Conservation (phyloP, 768 basidiomycete species). For the Trichaptum fuscoviolaceum region DNA sequence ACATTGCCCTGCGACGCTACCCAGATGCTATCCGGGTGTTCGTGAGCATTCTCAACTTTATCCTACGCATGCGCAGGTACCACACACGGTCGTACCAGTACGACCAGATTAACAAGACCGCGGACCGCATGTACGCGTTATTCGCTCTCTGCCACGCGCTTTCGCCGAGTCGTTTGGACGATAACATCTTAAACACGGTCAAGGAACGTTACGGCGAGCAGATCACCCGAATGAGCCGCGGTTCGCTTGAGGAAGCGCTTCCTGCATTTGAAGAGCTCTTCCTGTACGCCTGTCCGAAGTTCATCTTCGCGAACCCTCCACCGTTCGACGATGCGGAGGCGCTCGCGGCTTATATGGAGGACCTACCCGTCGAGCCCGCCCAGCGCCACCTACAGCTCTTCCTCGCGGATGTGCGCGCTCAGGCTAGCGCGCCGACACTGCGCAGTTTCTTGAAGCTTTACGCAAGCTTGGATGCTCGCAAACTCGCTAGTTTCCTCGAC, state of each 20-base stretch:
- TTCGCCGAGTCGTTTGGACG: conserved; percentile 88
- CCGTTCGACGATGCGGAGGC: conserved; percentile 79
- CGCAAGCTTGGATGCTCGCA: conserved; percentile 86
- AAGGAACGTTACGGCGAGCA: conserved; percentile 95
- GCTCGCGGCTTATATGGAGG: conserved; percentile 39
- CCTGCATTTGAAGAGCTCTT: conserved; percentile 89
- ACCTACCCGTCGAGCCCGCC: conserved; percentile 59
- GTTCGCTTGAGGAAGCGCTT: conserved; percentile 62
- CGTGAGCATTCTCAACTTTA: conserved; percentile 90
- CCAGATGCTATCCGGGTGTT: conserved; percentile 94
- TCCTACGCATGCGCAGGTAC: conserved; percentile 93
- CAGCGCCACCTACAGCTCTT: conserved; percentile 83
- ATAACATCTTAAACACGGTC: conserved; percentile 88
- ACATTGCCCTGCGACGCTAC: conserved; percentile 91
- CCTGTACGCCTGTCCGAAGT: conserved; percentile 92
- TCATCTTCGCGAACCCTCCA: conserved; percentile 91
- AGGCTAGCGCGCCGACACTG: conserved; percentile 75
- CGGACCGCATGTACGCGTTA: conserved; percentile 95
- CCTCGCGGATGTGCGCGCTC: conserved; percentile 72
- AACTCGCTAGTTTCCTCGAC: conserved; percentile 88
- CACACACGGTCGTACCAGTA: conserved; percentile 97
- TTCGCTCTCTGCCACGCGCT: conserved; percentile 92
- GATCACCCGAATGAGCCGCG: conserved; percentile 75
- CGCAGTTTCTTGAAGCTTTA: conserved; percentile 94
- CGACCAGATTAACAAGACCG: conserved; percentile 97